Evolutionary conservation across 2,329 filamentous ascomycete species (phyloP).

Genomic region (Orbilia oligospora): DNA sequence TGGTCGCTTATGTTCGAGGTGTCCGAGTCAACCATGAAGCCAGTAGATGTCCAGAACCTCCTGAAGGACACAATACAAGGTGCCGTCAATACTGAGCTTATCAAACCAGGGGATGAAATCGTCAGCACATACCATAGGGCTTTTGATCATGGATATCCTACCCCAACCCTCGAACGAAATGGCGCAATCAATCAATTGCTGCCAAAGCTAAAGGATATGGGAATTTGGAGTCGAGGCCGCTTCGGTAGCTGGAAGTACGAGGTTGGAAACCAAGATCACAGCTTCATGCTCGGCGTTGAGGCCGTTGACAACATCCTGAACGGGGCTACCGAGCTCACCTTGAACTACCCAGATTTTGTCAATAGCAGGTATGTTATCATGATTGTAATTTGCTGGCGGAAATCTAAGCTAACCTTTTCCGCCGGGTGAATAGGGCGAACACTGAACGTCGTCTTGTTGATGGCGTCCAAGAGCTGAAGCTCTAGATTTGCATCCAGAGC

Average conservation of each 20-base stretch:
- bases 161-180: slow-evolving; percentile 93
- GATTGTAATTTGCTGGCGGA: neutral
- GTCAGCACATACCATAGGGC: slow-evolving; percentile 98
- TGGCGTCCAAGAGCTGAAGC: slow-evolving; percentile 64
- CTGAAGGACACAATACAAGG: slow-evolving; percentile 94
- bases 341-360: slow-evolving; percentile 98
- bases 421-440: slow-evolving; percentile 65
- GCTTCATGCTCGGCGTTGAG: slow-evolving; percentile 96
- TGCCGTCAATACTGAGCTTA: slow-evolving; percentile 97
- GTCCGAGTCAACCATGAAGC: slow-evolving; percentile 95
- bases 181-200: slow-evolving; percentile 92
- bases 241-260: slow-evolving; percentile 99
- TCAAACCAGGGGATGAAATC: slow-evolving; percentile 90
- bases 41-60: slow-evolving; percentile 86
- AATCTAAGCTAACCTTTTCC: neutral
- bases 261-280: slow-evolving; percentile 79
- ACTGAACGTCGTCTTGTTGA: slow-evolving; percentile 67
- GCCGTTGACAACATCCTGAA: slow-evolving; percentile 91
- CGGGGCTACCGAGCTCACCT: slow-evolving; percentile 88
- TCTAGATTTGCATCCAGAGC: neutral
- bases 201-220: slow-evolving; percentile 89
- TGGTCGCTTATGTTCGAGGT: slow-evolving; percentile 99
- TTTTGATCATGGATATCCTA: slow-evolving; percentile 99
- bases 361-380: slow-evolving; percentile 71
- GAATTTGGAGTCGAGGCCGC: slow-evolving; percentile 93